Base-by-base conservation (phyloP, 164 flowering plant genomes). In the Euptelea pleiosperma region DNA sequence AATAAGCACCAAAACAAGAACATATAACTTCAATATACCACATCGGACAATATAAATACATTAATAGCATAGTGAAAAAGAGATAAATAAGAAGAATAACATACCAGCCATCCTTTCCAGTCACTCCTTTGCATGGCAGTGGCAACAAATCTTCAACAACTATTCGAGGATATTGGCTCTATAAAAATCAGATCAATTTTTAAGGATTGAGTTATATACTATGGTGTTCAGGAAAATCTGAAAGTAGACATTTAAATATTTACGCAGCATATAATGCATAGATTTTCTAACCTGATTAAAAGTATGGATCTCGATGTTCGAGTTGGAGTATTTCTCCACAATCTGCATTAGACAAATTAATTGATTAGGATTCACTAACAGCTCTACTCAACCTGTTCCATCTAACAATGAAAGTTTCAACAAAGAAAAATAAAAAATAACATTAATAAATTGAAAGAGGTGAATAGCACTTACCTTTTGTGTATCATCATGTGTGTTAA, bases 141-240 rank as follows among this genome's bases (percentile, higher is more conserved):
- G 99, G 96, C 30, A 35, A 3, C 69, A 85, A 83, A 66, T 93
- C 97, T 42, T 93, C 96, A 48, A 73, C 82, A 51, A 82, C 96
- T 66, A 93, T 26, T 55, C 99, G 92, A 48, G 99, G 99, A 64
- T 88, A 93, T 61, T 94, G 97, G 68, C 97, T 91, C 99, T 94
- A 76, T 16, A 54, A 34, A 73, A 58, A 26, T 29, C 12, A 50
- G 30, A 18, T 28, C 34, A 31, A 45, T 9, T 47, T n/a, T 10
- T 55, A 44, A 31, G 15, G 42, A 47, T 12, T 3, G 24, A 36
- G 6, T n/a, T 6, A 31, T 40, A 14, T 16, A 18, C 21, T 29
- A 42, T 22, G 12, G 7, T 11, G 14, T 16, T 34, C 33, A 49
- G 28, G 3, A 30, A 44, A 22, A 26, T 0, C 33, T 26, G 3